Conservation (phyloP, 495 filamentous ascomycete genomes). For the Clohesyomyces aquaticus region DNA sequence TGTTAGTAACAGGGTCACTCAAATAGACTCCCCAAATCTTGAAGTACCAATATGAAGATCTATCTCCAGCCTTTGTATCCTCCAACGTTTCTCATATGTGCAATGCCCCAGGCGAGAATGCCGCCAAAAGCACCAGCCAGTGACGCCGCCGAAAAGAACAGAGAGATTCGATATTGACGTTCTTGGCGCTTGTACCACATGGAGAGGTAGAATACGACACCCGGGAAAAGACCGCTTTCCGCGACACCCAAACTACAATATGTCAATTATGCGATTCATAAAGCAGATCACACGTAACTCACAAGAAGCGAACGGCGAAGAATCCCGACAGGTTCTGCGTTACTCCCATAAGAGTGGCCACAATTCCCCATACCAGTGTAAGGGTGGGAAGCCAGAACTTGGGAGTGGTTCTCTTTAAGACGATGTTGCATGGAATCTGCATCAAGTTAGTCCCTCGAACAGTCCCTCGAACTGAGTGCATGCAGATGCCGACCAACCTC, state of each 20-base stretch:
- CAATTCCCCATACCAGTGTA: conserved; percentile 60
- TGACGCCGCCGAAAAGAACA: conserved; percentile 76
- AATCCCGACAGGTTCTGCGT: conserved; percentile 68
- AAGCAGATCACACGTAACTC: neutral
- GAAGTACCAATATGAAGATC: conserved; percentile 75
- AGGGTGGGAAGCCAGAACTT: conserved; percentile 63
- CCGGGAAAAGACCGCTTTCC: conserved; percentile 68
- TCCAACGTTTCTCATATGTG: conserved; percentile 66
- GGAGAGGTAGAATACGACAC: conserved; percentile 80
- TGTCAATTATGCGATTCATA: neutral
- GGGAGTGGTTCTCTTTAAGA: conserved; percentile 72
- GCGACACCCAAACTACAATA: conserved; percentile 36
- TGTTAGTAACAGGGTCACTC: conserved; percentile 26
- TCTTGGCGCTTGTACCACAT: conserved; percentile 83
- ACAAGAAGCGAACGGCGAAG: conserved; percentile 65
- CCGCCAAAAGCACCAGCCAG: conserved; percentile 82
- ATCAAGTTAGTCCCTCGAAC: neutral
- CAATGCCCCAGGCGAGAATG: conserved; percentile 68
- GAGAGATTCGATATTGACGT: conserved; percentile 69
- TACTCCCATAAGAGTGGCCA: conserved; percentile 72
- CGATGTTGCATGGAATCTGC: conserved; percentile 46
- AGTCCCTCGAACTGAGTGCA: neutral
- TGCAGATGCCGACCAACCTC: conserved; percentile 44
- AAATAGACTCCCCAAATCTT: conserved; percentile 15
- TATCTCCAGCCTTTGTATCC: conserved; percentile 76